Evolutionary conservation across 1,284 basidiomycete species (phyloP).

Genomic region (Volvariella surrecta): DNA sequence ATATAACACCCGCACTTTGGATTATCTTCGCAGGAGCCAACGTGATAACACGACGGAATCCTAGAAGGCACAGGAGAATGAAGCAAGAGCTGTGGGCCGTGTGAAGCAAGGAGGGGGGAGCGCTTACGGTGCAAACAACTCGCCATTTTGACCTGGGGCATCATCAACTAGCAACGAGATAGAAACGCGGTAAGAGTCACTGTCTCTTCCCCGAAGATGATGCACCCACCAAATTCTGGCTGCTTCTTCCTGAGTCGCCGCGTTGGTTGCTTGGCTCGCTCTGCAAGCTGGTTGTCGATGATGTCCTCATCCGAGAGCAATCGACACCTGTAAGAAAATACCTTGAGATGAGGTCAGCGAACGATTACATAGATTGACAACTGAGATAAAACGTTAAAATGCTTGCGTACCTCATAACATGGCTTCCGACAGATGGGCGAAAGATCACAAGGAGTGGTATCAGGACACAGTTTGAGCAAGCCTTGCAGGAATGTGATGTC

Average conservation of each 20-base stretch:
- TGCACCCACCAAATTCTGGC: too few relatives aligned
- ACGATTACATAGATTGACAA: too few relatives aligned
- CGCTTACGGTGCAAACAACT: too few relatives aligned
- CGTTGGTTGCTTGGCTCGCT: neutral
- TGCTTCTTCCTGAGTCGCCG: too few relatives aligned
- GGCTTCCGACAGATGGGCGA: conserved; percentile 32
- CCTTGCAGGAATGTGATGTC: conserved; percentile 14
- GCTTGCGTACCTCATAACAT: conserved; percentile 31
- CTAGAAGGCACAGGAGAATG: too few relatives aligned
- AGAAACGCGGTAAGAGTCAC: too few relatives aligned
- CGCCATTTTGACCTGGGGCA: too few relatives aligned
- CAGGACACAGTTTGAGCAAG: conserved; percentile 25
- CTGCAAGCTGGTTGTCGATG: neutral
- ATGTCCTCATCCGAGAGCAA: conserved; percentile 14
- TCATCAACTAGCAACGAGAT: too few relatives aligned
- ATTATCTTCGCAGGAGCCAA: conserved; percentile 23
- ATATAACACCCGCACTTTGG: conserved; percentile 24
- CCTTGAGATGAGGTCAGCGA: too few relatives aligned
- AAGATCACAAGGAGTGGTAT: conserved; percentile 33
- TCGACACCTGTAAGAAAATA: conserved; percentile 18
- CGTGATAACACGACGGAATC: conserved; percentile 2
- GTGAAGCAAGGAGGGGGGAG: too few relatives aligned
- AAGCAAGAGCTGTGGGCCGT: too few relatives aligned
- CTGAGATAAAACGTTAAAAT: neutral
- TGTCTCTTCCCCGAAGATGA: too few relatives aligned